A percentile compares a stretch with the other conserved stretches of the same genome.
Evolutionary conservation across 1,139 yeast species (phyloP).

Genomic region (Candida sp.): DNA sequence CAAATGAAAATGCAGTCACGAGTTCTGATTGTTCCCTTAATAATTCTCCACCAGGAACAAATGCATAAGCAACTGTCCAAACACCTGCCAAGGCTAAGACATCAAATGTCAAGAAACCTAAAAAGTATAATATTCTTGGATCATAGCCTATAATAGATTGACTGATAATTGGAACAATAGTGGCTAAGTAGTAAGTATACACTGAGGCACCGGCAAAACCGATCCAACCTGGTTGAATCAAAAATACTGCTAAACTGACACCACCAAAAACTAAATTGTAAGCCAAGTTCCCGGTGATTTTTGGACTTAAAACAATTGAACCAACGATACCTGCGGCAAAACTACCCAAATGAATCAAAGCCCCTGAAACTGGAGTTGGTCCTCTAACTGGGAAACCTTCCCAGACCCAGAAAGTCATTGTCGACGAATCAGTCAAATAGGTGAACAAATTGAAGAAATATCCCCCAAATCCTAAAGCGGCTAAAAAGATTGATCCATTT

Average conservation of each 20-base stretch:
- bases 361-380: conserved; percentile 90
- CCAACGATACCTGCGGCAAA: conserved; percentile 53
- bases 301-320: conserved; percentile 23
- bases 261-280: conserved; percentile 42
- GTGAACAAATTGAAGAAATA: conserved; percentile 71
- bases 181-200: conserved; percentile 60
- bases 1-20: conserved; percentile 44
- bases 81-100: conserved; percentile 75
- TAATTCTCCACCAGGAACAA: conserved; percentile 90
- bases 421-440: conserved; percentile 77
- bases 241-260: conserved; percentile 47
- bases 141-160: conserved; percentile 54
- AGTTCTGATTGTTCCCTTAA: conserved; percentile 87
- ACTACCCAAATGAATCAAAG: conserved; percentile 60
- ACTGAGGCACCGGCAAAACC: conserved; percentile 77
- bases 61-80: conserved; percentile 98
- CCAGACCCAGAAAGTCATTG: conserved; percentile 90
- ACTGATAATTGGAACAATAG: conserved; percentile 63
- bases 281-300: conserved; percentile 18
- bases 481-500: conserved; percentile 42
- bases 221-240: conserved; percentile 65
- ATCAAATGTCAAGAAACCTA: conserved; percentile 55
- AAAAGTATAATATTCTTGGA: conserved; percentile 55
- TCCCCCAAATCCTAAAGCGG: conserved; percentile 76
- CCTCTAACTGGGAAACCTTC: conserved; percentile 87